A percentile compares a stretch with the other conserved stretches of the same genome.
Conservation (phyloP, 202 grass and related monocot genomes). For the Saccharum hybrid region DNA sequence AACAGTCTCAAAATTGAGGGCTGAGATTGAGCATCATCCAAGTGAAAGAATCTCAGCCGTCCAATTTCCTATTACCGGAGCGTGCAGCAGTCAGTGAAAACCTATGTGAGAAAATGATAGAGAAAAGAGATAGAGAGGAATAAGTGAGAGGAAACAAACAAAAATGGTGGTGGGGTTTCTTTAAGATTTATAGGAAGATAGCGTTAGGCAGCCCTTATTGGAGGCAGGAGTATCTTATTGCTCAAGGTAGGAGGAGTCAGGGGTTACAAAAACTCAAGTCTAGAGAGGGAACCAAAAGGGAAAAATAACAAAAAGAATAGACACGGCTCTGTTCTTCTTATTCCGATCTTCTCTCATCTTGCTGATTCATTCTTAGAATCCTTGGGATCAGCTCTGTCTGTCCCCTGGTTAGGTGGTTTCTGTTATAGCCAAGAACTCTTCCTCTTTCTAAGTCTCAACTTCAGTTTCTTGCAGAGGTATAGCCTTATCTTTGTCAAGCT, state of each 20-base stretch:
- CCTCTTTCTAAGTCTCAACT: constrained; percentile 40
- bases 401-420: constrained; percentile 61
- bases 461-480: constrained; percentile 54
- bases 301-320: constrained; percentile 48
- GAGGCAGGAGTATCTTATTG: constrained; percentile 70
- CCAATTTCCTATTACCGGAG: not conserved
- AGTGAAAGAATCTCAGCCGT: constrained; percentile 33
- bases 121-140: constrained; percentile 58
- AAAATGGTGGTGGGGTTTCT: constrained; percentile 66
- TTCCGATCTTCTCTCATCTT: constrained; percentile 48
- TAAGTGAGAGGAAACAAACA: constrained; percentile 59
- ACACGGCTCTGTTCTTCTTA: constrained; percentile 55
- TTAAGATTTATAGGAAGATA: constrained; percentile 65
- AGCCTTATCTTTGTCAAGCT: constrained; percentile 26
- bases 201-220: constrained; percentile 68
- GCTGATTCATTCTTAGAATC: constrained; percentile 53
- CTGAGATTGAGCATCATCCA: not conserved
- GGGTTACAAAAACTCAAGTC: constrained; percentile 53
- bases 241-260: constrained; percentile 43
- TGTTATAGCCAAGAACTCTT: constrained; percentile 47
- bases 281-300: constrained; percentile 52
- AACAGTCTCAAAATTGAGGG: not conserved
- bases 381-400: constrained; percentile 72
- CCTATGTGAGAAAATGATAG: constrained; percentile 55
- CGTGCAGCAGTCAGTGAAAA: constrained; percentile 33